These are phyloP conservation scores for Heterobasidion irregulare DNA, from an alignment of 1,284 basidiomycete species.

Conservation along the genomic window DNA sequence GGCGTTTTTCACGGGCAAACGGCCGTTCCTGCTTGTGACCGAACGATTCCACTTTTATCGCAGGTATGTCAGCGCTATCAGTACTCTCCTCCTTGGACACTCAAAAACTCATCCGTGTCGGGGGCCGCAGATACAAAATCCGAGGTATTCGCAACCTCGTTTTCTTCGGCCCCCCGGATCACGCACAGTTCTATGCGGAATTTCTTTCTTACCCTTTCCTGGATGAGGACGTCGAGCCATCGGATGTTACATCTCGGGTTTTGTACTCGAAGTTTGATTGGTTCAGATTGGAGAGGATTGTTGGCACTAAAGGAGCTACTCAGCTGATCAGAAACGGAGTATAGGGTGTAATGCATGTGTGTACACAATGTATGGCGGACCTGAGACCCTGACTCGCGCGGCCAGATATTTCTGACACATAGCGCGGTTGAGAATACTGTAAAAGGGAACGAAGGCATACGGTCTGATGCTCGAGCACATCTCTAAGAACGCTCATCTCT, in stretches of 20 bases:
- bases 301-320: constrained; percentile 45
- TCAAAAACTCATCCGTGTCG: background rate
- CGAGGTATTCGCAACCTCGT: constrained; percentile 88
- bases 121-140: constrained; percentile 77
- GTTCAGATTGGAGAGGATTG: constrained; percentile 79
- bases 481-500: background rate
- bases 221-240: constrained; percentile 68
- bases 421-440: background rate
- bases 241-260: constrained; percentile 71
- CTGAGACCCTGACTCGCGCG: too few relatives aligned
- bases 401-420: background rate
- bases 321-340: constrained; percentile 30
- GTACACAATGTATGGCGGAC: background rate
- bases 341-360: constrained; percentile 6
- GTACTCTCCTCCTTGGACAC: background rate
- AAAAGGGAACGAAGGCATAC: too few relatives aligned
- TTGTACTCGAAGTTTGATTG: constrained; percentile 87
- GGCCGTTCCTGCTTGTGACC: constrained; percentile 82
- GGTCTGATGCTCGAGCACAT: too few relatives aligned
- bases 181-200: constrained; percentile 89
- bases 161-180: constrained; percentile 89
- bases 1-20: constrained; percentile 87
- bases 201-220: constrained; percentile 83
- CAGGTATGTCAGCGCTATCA: constrained; percentile 36
- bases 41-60: constrained; percentile 99